Evolutionary conservation across 2,329 filamentous ascomycete genomes (phyloP), one percentile per base, ranked within the genome.

Genomic region (Aspergillus alliaceus): DNA sequence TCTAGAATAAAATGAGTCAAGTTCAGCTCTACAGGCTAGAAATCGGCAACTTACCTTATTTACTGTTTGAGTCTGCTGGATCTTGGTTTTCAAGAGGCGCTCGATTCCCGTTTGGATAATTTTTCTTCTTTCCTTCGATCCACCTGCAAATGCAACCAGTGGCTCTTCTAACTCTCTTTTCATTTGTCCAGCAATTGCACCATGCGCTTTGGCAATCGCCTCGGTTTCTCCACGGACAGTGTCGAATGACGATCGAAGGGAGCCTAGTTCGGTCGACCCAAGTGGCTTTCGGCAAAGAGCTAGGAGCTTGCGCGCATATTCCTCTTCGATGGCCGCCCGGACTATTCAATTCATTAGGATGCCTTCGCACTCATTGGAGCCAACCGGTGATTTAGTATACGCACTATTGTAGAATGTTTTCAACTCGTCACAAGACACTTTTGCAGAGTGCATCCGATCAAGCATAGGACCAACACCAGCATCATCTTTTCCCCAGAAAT

Each of bases 401-500:
- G 64, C 79, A 93, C 90, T 84, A 61, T 82, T 86, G 75, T 99
- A 99, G 78, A 99, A 99, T 9, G 88, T 82, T 72, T 90, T 93
- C 51, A 99, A 77, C 77, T 99, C 95, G 76, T 99, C 96, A 73
- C 89, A 93, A 25, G 95, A 97, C 69, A 90, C 86, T 81, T 99
- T 99, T 49, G 95, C 91, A 75, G 88, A 89, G 71, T 91, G 89
- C 91, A 99, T 96, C 70, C 95, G 93, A 74, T 93, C 91, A 29
- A 99, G 84, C 70, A 99, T 85, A 57, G 95, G 96, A 46, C 84
- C 83, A 70, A 99, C 93, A 72, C 95, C 96, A 51, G 93, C 95
- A 82, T 99, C 95, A 75, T 98, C 93, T 82, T 96, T 98, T 63
- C 95, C 95, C 95, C 95, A 99, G 77, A 99, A 99, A 75, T 99